Conservation (phyloP, 495 filamentous ascomycete species). For the Niebla homalea region DNA sequence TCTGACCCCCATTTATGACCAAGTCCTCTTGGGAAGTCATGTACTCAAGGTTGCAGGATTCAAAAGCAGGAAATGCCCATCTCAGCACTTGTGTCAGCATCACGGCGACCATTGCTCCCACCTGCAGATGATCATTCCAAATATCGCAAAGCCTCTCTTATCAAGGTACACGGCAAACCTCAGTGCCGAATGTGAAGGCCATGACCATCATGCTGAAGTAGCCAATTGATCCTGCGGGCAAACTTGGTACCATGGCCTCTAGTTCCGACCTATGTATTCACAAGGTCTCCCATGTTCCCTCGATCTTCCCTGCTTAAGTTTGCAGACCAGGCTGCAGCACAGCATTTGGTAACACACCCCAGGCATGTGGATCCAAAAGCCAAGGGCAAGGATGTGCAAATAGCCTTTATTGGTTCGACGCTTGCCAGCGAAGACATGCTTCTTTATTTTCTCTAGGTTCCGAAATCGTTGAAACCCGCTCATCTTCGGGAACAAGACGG, state of each 20-base stretch:
- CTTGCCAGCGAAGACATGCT: conserved; percentile 2
- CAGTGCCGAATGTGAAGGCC: too few relatives aligned
- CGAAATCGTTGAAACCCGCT: background rate
- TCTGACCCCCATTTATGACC: too few relatives aligned
- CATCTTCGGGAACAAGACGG: background rate
- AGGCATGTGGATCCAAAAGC: background rate
- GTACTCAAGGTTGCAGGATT: too few relatives aligned
- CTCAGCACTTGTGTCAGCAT: too few relatives aligned
- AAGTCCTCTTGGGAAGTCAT: too few relatives aligned
- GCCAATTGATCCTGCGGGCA: background rate
- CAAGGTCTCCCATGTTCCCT: too few relatives aligned
- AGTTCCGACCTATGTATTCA: too few relatives aligned
- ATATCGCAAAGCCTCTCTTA: too few relatives aligned
- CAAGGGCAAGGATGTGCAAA: background rate
- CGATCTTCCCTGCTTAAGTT: background rate
- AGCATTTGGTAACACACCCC: background rate
- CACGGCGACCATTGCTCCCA: too few relatives aligned
- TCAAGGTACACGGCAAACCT: too few relatives aligned
- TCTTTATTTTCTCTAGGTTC: background rate
- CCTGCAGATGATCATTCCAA: too few relatives aligned
- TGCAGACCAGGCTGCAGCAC: background rate
- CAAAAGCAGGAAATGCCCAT: too few relatives aligned
- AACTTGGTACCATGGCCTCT: background rate
- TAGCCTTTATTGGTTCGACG: background rate
- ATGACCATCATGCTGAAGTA: background rate